Conservation (phyloP, 2,329 filamentous ascomycete species). For the Claviceps spartinae region DNA sequence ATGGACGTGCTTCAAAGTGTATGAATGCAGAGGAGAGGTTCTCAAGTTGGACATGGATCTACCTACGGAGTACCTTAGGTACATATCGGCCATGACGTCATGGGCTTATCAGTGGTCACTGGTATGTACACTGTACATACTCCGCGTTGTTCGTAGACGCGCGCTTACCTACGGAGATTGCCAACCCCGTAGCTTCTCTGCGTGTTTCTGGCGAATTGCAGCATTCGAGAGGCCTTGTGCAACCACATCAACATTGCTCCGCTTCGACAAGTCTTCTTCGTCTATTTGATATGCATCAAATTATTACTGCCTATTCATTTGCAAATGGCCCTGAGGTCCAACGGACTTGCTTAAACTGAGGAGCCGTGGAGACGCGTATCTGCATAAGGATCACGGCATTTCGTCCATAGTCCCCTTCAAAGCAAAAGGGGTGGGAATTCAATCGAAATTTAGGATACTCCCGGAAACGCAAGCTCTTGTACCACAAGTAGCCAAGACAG, state of each 20-base stretch:
- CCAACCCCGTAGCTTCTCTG: conserved; percentile 1
- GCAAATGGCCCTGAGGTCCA: neutral
- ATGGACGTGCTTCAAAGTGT: neutral
- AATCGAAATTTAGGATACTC: neutral
- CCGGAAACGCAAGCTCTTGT: neutral
- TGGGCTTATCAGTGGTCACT: no score
- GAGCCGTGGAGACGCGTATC: neutral
- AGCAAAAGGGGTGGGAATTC: neutral
- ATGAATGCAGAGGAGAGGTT: no score
- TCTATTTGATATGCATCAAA: neutral
- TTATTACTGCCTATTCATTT: neutral
- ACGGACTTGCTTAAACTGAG: neutral
- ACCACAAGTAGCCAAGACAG: neutral
- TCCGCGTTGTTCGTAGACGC: neutral
- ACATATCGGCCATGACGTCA: no score
- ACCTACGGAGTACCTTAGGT: no score
- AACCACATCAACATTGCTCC: neutral
- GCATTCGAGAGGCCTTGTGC: neutral
- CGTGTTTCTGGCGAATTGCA: neutral
- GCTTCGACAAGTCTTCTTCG: neutral
- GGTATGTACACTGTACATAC: no score
- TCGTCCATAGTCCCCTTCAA: neutral
- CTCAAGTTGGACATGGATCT: no score
- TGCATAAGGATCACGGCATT: neutral
- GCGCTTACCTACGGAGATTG: neutral